Evolutionary conservation across 306 rosid species (phyloP).

Genomic region (Abrus precatorius): DNA sequence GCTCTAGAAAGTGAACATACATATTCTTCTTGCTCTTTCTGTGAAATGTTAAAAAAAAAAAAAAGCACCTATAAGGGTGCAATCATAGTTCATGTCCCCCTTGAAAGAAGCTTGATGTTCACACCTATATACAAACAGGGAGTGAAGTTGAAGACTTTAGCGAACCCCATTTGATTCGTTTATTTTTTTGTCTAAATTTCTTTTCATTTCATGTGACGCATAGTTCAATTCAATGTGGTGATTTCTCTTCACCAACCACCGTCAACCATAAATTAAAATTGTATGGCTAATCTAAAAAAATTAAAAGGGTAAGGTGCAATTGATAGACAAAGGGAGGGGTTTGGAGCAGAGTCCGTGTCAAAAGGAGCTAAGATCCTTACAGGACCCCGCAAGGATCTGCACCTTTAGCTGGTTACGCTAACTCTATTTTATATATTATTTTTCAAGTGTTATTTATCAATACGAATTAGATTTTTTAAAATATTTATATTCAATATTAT

Average conservation of each 20-base stretch:
- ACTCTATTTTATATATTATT: background rate
- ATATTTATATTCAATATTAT: too few species aligned
- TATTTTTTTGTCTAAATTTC: background rate
- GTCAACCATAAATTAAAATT: constrained; percentile 31
- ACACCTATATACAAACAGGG: constrained; percentile 58
- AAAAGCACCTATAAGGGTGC: constrained; percentile 53
- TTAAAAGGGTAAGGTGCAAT: constrained; percentile 38
- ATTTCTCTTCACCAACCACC: constrained; percentile 61
- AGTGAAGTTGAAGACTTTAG: constrained; percentile 58
- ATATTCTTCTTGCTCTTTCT: background rate
- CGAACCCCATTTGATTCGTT: background rate
- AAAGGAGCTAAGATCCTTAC: constrained; percentile 61
- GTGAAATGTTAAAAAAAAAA: constrained; percentile 56
- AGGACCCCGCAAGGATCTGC: constrained; percentile 70
- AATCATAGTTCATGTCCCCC: constrained; percentile 58
- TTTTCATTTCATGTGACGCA: constrained; percentile 18
- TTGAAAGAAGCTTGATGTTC: constrained; percentile 69
- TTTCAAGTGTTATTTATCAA: too few species aligned
- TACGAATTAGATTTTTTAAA: too few species aligned
- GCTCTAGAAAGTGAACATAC: constrained; percentile 46
- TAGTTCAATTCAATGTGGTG: constrained; percentile 30
- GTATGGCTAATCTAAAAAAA: constrained; percentile 10
- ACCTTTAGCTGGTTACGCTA: constrained; percentile 71
- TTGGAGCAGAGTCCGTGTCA: constrained; percentile 75
- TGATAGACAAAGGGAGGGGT: constrained; percentile 33